A percentile compares a stretch with the other conserved stretches of the same genome.
These are phyloP conservation scores for Kwoniella sp. DNA, from an alignment of 768 basidiomycete genomes.

Conservation along the genomic window DNA sequence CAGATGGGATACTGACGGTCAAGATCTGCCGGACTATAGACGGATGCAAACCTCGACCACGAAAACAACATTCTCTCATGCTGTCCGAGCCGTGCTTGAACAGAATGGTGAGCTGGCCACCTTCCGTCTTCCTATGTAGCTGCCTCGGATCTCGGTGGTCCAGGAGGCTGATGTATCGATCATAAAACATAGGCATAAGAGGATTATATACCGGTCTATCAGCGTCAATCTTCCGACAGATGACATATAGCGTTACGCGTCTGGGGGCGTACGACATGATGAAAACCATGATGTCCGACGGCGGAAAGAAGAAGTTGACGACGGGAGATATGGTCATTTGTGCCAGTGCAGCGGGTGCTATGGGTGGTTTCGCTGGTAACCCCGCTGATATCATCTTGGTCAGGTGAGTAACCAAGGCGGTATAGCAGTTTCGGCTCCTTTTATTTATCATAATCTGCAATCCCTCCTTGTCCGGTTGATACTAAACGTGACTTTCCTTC, in stretches of 20 bases:
- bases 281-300: slow-evolving; percentile 41
- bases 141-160: too few species aligned
- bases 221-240: slow-evolving; percentile 51
- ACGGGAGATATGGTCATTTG: slow-evolving; percentile 45
- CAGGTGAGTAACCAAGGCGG: slow-evolving; percentile 21
- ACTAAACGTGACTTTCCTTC: not conserved
- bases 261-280: slow-evolving; percentile 54
- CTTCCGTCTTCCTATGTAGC: not conserved
- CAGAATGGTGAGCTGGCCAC: slow-evolving; percentile 27
- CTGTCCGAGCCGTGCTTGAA: slow-evolving; percentile 29
- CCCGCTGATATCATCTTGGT: slow-evolving; percentile 49
- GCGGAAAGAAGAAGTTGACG: slow-evolving; percentile 28
- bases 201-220: slow-evolving; percentile 53
- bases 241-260: slow-evolving; percentile 48
- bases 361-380: slow-evolving; percentile 52
- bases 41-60: slow-evolving; percentile 48
- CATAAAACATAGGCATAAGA: slow-evolving; percentile 37
- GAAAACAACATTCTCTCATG: slow-evolving; percentile 36
- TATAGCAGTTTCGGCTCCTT: not conserved
- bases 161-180: not conserved
- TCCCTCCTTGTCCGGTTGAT: too few species aligned
- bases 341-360: slow-evolving; percentile 51
- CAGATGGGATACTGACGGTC: too few species aligned
- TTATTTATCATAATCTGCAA: not conserved
- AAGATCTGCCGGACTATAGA: slow-evolving; percentile 15